phyloP scores from a whole-genome alignment of 139 green algal species.

The Chlorella sp. region DNA sequence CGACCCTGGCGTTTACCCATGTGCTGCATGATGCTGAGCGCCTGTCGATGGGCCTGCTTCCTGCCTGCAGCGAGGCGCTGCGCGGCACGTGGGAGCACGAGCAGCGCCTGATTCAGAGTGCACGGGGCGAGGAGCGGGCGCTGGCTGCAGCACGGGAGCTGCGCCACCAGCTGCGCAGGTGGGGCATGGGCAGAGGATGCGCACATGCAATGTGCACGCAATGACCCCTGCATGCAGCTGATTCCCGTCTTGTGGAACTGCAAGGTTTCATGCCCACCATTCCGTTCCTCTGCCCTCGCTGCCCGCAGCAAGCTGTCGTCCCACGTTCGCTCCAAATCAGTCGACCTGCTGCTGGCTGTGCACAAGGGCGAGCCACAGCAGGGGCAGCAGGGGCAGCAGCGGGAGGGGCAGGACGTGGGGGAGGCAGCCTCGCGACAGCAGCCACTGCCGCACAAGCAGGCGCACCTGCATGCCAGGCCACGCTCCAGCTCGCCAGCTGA shows the following conservation, averaged over 20 bases:
- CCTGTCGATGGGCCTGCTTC: no score
- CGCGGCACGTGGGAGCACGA: slow-evolving; percentile 54
- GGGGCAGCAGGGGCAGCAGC: not conserved
- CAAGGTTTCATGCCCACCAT: not conserved
- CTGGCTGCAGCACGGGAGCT: slow-evolving; percentile 4
- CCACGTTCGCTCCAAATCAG: slow-evolving; percentile 3
- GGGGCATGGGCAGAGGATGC: not conserved
- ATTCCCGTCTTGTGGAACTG: no score
- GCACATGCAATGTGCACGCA: no score
- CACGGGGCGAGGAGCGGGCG: slow-evolving; percentile 31
- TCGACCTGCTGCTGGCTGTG: not conserved
- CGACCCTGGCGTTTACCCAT: no score
- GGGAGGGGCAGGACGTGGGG: not conserved
- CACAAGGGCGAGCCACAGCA: not conserved
- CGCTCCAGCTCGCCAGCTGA: slow-evolving; percentile 6
- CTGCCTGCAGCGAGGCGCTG: slow-evolving; percentile 10
- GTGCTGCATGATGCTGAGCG: no score
- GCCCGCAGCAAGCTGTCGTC: slow-evolving; percentile 23
- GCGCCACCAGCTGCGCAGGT: slow-evolving; percentile 28
- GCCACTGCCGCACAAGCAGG: slow-evolving; percentile 10
- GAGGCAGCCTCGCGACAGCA: not conserved
- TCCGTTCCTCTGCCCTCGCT: not conserved
- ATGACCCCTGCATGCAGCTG: no score
- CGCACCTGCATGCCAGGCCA: not conserved
- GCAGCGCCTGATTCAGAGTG: slow-evolving; percentile 42